Percentiles rank a stretch among this genome's conserved stretches.
phyloP scores from a whole-genome alignment of 345 rosid species.

The Syzygium aromaticum region DNA sequence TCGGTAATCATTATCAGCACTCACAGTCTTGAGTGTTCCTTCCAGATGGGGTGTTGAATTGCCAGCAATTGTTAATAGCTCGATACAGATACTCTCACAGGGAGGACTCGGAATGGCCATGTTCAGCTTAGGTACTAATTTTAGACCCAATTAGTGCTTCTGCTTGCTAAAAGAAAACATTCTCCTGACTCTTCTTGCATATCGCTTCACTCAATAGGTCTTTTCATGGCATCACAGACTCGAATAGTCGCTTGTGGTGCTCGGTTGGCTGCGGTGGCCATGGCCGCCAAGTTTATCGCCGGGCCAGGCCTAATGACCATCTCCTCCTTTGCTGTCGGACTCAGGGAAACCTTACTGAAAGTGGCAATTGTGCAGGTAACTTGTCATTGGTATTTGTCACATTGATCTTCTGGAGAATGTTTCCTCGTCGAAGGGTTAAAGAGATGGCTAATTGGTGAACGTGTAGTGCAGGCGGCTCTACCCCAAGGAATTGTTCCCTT shows the following conservation, averaged over 20 bases:
- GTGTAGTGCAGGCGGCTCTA: slow-evolving; percentile 63
- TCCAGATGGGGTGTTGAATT: slow-evolving; percentile 55
- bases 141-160: neutral
- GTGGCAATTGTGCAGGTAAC: slow-evolving; percentile 67
- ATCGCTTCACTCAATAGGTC: slow-evolving; percentile 32
- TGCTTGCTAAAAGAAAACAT: neutral
- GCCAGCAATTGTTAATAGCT: slow-evolving; percentile 57
- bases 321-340: slow-evolving; percentile 39
- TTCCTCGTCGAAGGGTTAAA: neutral
- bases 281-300: slow-evolving; percentile 36
- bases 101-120: slow-evolving; percentile 99
- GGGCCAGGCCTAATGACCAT: slow-evolving; percentile 78
- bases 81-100: slow-evolving; percentile 51
- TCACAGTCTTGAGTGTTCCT: neutral
- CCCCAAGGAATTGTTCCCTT: slow-evolving; percentile 91
- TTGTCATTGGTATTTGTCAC: neutral
- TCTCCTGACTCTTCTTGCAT: neutral
- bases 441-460: neutral
- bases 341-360: slow-evolving; percentile 37
- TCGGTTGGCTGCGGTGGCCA: slow-evolving; percentile 37
- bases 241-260: slow-evolving; percentile 74
- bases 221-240: slow-evolving; percentile 68
- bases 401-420: neutral
- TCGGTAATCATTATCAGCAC: neutral
- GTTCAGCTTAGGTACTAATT: slow-evolving; percentile 77